Conservation (phyloP, 2,329 filamentous ascomycete genomes). For the Aspergillus clavatus region DNA sequence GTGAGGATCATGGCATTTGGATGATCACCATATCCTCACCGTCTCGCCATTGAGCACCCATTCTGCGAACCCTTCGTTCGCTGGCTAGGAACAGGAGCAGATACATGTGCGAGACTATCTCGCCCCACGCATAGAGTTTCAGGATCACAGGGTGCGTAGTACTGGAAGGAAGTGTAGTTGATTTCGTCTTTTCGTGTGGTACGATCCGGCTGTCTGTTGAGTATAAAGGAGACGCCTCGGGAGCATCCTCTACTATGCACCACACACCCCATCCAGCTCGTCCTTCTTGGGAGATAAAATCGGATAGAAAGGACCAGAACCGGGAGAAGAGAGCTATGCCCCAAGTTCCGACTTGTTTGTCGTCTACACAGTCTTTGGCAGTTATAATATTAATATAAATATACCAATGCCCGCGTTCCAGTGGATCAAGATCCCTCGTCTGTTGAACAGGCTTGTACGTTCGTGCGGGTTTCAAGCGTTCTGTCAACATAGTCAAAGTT, state of each 20-base stretch:
- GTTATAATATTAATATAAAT: slow-evolving; percentile 55
- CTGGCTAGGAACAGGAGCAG: slow-evolving; percentile 70
- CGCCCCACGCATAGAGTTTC: slow-evolving; percentile 73
- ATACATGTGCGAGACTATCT: slow-evolving; percentile 67
- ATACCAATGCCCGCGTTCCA: slow-evolving; percentile 76
- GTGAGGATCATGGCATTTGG: slow-evolving; percentile 38
- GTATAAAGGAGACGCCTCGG: neutral
- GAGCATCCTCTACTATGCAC: slow-evolving; percentile 32
- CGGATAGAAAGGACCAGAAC: slow-evolving; percentile 40
- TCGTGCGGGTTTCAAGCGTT: slow-evolving; percentile 48
- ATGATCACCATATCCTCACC: slow-evolving; percentile 54
- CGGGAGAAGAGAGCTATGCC: slow-evolving; percentile 28
- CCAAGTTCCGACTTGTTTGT: slow-evolving; percentile 24
- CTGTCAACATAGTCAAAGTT: slow-evolving; percentile 50
- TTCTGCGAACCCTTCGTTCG: slow-evolving; percentile 54
- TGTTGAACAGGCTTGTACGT: slow-evolving; percentile 52
- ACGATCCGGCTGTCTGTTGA: neutral
- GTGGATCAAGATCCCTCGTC: slow-evolving; percentile 47
- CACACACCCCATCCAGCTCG: slow-evolving; percentile 45
- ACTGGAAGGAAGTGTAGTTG: neutral
- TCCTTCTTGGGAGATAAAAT: slow-evolving; percentile 35
- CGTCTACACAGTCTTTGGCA: neutral
- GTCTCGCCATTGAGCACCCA: slow-evolving; percentile 63
- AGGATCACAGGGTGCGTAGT: slow-evolving; percentile 40
- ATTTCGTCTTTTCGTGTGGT: neutral